phyloP scores from a whole-genome alignment of 2,329 filamentous ascomycete species.

The Orbilia ellipsospora region DNA sequence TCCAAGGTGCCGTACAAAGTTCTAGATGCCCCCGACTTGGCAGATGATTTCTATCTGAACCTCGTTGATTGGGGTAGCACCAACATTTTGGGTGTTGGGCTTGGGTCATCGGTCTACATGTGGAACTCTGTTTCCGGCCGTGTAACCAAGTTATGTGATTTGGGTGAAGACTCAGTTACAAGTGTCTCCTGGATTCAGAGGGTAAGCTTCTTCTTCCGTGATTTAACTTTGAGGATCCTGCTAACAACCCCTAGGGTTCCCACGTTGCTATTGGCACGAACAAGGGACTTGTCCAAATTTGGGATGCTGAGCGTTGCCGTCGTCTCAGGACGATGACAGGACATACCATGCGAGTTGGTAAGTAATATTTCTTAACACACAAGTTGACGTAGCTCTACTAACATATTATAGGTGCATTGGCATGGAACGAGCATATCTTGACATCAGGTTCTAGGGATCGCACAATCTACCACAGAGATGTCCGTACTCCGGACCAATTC shows the following conservation, averaged over 20 bases:
- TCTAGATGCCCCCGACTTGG: slow-evolving; percentile 91
- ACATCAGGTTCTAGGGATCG: slow-evolving; percentile 95
- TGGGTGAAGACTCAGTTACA: slow-evolving; percentile 92
- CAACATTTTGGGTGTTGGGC: slow-evolving; percentile 90
- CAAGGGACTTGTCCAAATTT: slow-evolving; percentile 95
- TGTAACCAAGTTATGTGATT: slow-evolving; percentile 91
- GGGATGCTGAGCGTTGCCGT: slow-evolving; percentile 89
- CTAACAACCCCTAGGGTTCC: slow-evolving; percentile 70
- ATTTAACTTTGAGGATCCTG: slow-evolving; percentile 9
- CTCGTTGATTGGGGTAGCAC: slow-evolving; percentile 97
- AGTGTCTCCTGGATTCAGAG: slow-evolving; percentile 99
- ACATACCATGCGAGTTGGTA: slow-evolving; percentile 88
- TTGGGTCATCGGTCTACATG: slow-evolving; percentile 95
- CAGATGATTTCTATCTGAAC: slow-evolving; percentile 98
- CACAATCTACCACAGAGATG: slow-evolving; percentile 93
- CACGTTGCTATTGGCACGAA: slow-evolving; percentile 95
- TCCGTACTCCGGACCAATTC: slow-evolving; percentile 91
- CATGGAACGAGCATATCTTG: slow-evolving; percentile 98
- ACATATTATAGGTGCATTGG: slow-evolving; percentile 70
- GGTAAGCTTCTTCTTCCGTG: slow-evolving; percentile 61
- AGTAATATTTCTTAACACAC: slow-evolving; percentile 17
- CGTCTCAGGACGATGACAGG: slow-evolving; percentile 95
- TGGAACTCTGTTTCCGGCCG: slow-evolving; percentile 94
- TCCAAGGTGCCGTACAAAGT: slow-evolving; percentile 99
- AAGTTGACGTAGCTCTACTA: slow-evolving; percentile 21